Base-by-base conservation (phyloP, 2,329 filamentous ascomycete species). In the Fusarium compactum region DNA sequence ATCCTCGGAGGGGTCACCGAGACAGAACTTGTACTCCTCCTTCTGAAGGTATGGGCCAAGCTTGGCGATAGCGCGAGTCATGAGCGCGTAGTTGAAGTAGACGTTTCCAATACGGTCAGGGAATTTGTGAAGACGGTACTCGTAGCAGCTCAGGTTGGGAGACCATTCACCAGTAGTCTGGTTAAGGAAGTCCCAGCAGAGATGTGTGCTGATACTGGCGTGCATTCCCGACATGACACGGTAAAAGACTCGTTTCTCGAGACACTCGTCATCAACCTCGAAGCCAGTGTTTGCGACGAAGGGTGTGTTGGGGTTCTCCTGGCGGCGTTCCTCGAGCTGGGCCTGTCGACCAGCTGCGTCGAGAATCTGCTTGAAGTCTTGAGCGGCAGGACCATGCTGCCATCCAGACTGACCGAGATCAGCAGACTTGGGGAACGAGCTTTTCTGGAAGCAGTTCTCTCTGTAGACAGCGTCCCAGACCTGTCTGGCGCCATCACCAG, bases 211-310 rank as follows among this genome's bases (percentile, higher is more conserved):
- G 80, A 99, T 99, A 70, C 95, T 97, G 18, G 96, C 94, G 80
- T 99, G 96, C 96, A 99, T 98, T 45, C 96, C 96, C 54, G 94
- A 97, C 67, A 99, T 90, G 69, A 99, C 90, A 9, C 95, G 89
- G 82, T 98, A 96, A 80, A 99, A 99, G 40, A 98, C 96, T n/a
- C 96, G 92, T 86, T 99, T 98, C 84, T 99, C 96, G 25, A 99
- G 83, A 76, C 96, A 99, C 77, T 97, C 93, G 73, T 98, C 95
- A 72, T 97, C 94, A 50, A 90, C 86, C 71, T 96, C 92, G 52
- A 95, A 84, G 1, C 88, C 87, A 10, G 88, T 89, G 74, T 87
- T 87, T 52, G 89, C 85, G 50, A 90, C 86, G 51, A 90, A 89
- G 1, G 86, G 85, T 5, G 85, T 85, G 63, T 88, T 85, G 29